A percentile compares a stretch with the other conserved stretches of the same genome.
These are phyloP conservation scores for Globisporangium paddicum DNA, from an alignment of 352 stramenopile genomes.

Conservation along the genomic window DNA sequence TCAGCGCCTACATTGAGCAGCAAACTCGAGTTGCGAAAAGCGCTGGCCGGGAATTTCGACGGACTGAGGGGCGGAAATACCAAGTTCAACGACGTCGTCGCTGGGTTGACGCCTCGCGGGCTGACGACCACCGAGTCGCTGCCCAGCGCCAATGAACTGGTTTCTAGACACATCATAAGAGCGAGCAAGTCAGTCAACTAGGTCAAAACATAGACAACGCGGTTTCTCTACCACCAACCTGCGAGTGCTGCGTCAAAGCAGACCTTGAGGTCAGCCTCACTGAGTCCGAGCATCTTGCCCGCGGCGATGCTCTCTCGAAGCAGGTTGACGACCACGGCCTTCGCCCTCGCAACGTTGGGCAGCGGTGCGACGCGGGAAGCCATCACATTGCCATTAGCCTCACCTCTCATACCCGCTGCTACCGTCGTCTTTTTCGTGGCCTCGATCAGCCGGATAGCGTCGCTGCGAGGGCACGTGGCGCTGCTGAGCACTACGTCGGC, in stretches of 20 bases:
- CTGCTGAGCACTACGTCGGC: slow-evolving; percentile 39
- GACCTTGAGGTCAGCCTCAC: slow-evolving; percentile 20
- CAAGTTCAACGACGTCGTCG: slow-evolving; percentile 4
- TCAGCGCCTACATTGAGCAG: background rate
- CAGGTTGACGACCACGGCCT: slow-evolving; percentile 25
- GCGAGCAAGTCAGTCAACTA: background rate
- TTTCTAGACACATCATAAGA: slow-evolving; percentile 1
- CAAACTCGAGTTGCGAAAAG: slow-evolving; percentile 22
- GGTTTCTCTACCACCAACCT: background rate
- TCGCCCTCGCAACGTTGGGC: slow-evolving; percentile 10
- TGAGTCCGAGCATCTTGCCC: slow-evolving; percentile 27
- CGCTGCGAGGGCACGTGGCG: slow-evolving; percentile 33
- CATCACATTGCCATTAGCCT: background rate
- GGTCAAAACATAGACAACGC: background rate
- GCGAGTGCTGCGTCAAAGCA: slow-evolving; percentile 25
- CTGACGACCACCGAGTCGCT: background rate
- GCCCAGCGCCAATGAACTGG: background rate
- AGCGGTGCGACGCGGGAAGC: slow-evolving; percentile 1
- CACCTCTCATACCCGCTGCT: background rate
- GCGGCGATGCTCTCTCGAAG: slow-evolving; percentile 29
- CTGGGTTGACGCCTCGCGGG: background rate
- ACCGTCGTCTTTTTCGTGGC: slow-evolving; percentile 27
- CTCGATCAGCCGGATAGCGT: slow-evolving; percentile 48
- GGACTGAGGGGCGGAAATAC: slow-evolving; percentile 24
- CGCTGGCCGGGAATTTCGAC: slow-evolving; percentile 29